Base-by-base conservation (phyloP, 2,329 filamentous ascomycete genomes). In the Fusarium mexicanum region DNA sequence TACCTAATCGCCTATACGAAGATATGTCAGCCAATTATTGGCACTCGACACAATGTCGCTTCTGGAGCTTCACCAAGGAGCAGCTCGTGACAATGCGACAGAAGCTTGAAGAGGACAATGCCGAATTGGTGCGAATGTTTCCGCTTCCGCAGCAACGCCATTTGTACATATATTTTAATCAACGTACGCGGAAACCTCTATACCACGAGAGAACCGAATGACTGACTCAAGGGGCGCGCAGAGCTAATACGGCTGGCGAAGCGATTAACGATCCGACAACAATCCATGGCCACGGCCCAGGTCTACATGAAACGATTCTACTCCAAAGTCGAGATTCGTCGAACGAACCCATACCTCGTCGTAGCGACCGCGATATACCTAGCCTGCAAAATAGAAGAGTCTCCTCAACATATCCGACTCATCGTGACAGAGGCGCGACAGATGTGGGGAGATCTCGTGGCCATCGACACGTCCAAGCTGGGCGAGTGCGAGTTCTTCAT, bases 361-460 rank as follows among this genome's bases (percentile, higher is more conserved):
- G 89, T 98, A 74, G 92, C 95, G n/a, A 98, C 96, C 3, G 94
- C 96, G 10, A 89, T 98, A 69, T 99, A 99, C 82, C 87, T 99
- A 41, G 95, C 96, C 26, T 98, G 95, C 85, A 99, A 99, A 84
- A 98, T 97, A 91, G 96, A 99, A 82, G 96, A 99, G 83, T 95
- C 92, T 58, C 96, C 96, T 6, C 96, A 98, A 82, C 96, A 99
- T 82, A 98, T 99, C 78, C 91, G 96, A 37, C 89, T 97, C 73
- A 92, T 99, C 67, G 92, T 96, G 17, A 92, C 91, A 53, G 96
- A 99, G 82, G 94, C 95, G 8, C 91, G 94, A 40, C 90, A 92
- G 66, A 88, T 97, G 68, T 98, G 94, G 94, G 92, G 94, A 78
- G 93, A 95, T 73, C 89, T 93, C 67, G 90, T 94, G 75, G 87